phyloP scores from a whole-genome alignment of 1,139 yeast genomes.

The Kodamaea derodonti region DNA sequence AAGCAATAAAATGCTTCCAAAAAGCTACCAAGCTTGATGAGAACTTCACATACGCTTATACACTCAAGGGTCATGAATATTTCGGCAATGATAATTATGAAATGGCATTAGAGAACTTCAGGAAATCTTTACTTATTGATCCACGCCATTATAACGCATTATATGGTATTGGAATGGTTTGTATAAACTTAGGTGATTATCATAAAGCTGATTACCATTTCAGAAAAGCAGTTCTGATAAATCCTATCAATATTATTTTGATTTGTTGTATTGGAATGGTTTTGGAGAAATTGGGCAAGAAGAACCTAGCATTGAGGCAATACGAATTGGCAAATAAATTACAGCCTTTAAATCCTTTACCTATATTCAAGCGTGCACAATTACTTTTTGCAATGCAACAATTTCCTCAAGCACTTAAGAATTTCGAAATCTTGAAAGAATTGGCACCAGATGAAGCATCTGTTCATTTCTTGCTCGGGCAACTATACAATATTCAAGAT shows the following conservation, averaged over 20 bases:
- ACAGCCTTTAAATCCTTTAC: constrained; percentile 83
- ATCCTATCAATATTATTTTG: constrained; percentile 85
- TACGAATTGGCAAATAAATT: constrained; percentile 80
- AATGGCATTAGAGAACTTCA: constrained; percentile 79
- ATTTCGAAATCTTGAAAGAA: constrained; percentile 66
- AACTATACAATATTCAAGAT: constrained; percentile 73
- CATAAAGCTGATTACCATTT: constrained; percentile 84
- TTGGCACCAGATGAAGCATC: constrained; percentile 94
- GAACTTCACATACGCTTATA: constrained; percentile 83
- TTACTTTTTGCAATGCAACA: constrained; percentile 67
- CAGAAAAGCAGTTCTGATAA: constrained; percentile 80
- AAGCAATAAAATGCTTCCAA: constrained; percentile 83
- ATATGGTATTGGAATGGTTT: constrained; percentile 95
- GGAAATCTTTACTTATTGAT: constrained; percentile 74
- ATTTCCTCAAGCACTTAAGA: constrained; percentile 67
- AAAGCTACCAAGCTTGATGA: constrained; percentile 71
- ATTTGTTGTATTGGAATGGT: constrained; percentile 96
- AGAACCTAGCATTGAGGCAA: constrained; percentile 72
- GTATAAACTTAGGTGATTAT: constrained; percentile 79
- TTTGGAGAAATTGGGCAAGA: constrained; percentile 68
- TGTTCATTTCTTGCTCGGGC: constrained; percentile 86
- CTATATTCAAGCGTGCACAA: constrained; percentile 87
- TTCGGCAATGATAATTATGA: constrained; percentile 88
- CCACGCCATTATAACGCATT: constrained; percentile 89
- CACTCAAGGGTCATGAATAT: constrained; percentile 91